phyloP scores from a whole-genome alignment of 2,329 filamentous ascomycete species.

The Microsporum canis region DNA sequence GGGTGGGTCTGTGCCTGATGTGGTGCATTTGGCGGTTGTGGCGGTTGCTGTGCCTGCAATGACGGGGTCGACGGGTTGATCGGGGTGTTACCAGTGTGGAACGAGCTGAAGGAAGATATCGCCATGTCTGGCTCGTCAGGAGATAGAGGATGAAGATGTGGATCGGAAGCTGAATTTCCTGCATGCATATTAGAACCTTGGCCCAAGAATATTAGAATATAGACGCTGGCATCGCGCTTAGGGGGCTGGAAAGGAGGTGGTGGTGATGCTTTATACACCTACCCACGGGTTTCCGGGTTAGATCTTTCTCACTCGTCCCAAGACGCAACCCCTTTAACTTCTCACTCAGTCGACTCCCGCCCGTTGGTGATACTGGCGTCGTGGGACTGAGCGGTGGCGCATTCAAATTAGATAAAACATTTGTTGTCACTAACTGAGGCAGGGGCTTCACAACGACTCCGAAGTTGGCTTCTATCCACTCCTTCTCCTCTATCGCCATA shows the following conservation, averaged over 20 bases:
- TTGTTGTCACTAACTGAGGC: constrained; percentile 24
- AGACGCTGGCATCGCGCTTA: background rate
- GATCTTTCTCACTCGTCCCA: constrained; percentile 58
- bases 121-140: constrained; percentile 54
- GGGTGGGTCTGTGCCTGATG: constrained; percentile 7
- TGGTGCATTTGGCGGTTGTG: constrained; percentile 19
- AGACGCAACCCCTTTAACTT: constrained; percentile 70
- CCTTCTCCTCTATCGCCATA: constrained; percentile 71
- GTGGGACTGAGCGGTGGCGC: constrained; percentile 32
- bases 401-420: constrained; percentile 19
- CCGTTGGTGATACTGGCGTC: constrained; percentile 51
- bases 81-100: constrained; percentile 37
- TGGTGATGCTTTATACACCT: constrained; percentile 19
- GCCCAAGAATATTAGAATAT: background rate
- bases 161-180: constrained; percentile 12
- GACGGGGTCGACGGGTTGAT: constrained; percentile 11
- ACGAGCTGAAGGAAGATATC: constrained; percentile 50
- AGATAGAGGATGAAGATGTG: constrained; percentile 42
- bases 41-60: constrained; percentile 24
- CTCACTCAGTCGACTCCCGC: constrained; percentile 60
- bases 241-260: background rate
- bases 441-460: constrained; percentile 42
- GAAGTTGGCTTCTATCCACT: constrained; percentile 78
- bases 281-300: constrained; percentile 46
- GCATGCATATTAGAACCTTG: background rate